Base-by-base conservation (phyloP, 2,329 filamentous ascomycete species). In the Hymenoscyphus infarciens region DNA sequence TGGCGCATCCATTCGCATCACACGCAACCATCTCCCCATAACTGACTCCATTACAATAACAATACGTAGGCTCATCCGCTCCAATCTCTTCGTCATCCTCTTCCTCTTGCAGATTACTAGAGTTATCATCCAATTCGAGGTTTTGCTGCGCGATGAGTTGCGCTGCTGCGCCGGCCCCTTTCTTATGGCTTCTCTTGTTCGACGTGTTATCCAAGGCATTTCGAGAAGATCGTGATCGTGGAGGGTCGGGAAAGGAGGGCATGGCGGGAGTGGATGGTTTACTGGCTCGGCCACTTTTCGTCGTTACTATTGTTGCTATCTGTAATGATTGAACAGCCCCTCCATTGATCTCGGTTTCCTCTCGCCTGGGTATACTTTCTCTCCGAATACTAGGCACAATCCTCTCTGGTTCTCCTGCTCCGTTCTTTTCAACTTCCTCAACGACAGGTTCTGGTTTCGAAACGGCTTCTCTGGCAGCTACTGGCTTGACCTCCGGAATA, bases 21-120 rank as follows among this genome's bases (percentile, higher is more conserved):
- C 90, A 93, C 2, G 88, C 90, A 53, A 93, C 89, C 90, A 93
- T 93, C 76, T 91, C 89, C 22, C 90, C 90, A 72, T 92, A 93
- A 71, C 89, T 92, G 61, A 92, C 87, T 56, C 87, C 84, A 69
- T 92, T 89, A 74, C 90, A 92, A 76, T 91, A 91, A 75, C 90
- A 92, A 75, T 93, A 93, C 15, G 86, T 81, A 42, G 87, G 88
- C 73, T 93, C 90, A 67, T 90, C 85, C 3, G 83, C 85, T 64
- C 89, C 87, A 42, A 82, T 80, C 39, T 89, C 86, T 7, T 86
- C 85, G 13, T 86, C 87, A 22, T 79, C 79, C 27, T 80, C 80
- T 13, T 81, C 78, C 35, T 76, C 77, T 49, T 77, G 77, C 61
- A 75, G 75, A 66, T 77, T 80, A 60, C 76, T 79, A 45, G 74